phyloP scores from a whole-genome alignment of 495 filamentous ascomycete genomes.

The Neurospora sp. region DNA sequence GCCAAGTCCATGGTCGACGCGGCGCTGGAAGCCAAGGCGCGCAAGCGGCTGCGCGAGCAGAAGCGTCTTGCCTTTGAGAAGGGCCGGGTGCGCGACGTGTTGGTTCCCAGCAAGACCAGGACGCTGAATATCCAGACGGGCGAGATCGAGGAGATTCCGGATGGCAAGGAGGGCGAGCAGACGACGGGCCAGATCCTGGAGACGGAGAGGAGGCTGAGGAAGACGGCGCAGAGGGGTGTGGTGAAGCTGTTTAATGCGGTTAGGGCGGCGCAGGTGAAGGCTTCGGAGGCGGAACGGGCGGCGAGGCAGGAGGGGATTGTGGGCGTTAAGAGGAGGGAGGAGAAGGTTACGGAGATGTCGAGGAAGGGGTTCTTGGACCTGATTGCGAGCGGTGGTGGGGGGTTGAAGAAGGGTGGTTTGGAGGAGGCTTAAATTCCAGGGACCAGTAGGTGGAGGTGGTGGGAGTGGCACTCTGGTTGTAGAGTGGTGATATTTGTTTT shows the following conservation, averaged over 20 bases:
- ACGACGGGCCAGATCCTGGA: conserved; percentile 53
- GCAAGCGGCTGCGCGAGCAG: conserved; percentile 67
- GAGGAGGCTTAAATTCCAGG: conserved; percentile 35
- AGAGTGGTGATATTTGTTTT: background rate
- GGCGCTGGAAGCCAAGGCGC: conserved; percentile 65
- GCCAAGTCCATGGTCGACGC: too few relatives aligned
- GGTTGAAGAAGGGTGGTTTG: conserved; percentile 38
- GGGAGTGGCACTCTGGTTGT: background rate
- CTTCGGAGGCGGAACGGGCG: conserved; percentile 59
- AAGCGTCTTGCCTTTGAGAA: conserved; percentile 74
- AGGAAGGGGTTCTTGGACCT: conserved; percentile 92
- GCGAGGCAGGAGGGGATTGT: conserved; percentile 63
- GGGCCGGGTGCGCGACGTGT: conserved; percentile 76
- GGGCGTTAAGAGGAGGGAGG: conserved; percentile 62
- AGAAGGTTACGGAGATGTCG: conserved; percentile 86
- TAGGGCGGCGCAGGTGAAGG: conserved; percentile 78
- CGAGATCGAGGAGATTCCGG: conserved; percentile 28
- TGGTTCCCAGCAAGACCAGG: conserved; percentile 37
- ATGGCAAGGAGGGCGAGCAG: conserved; percentile 20
- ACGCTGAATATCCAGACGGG: conserved; percentile 34
- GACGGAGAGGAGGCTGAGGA: conserved; percentile 69
- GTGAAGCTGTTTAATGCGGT: conserved; percentile 95
- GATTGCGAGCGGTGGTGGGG: conserved; percentile 57
- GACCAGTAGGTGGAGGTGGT: too few relatives aligned
- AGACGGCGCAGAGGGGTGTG: conserved; percentile 84